Evolutionary conservation across 192 early-diverging fungal species (phyloP).

Genomic region (Podila epicladia): DNA sequence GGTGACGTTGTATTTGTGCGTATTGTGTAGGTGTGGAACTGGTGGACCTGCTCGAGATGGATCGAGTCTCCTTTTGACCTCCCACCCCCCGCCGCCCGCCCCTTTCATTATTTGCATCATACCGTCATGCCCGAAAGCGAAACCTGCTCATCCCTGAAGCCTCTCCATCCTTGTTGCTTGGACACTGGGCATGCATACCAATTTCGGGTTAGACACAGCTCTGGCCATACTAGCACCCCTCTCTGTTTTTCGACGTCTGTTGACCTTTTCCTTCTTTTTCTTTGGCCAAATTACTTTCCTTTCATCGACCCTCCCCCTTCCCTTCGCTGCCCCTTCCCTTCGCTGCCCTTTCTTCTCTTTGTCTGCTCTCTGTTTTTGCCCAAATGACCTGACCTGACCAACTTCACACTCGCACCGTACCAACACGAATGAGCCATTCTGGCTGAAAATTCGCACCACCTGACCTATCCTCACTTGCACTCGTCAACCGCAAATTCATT

Average conservation of each 20-base stretch:
- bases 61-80: too few species aligned
- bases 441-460: background rate
- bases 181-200: background rate
- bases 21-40: too few species aligned
- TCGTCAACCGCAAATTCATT: conserved; percentile 1
- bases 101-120: too few species aligned
- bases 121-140: too few species aligned
- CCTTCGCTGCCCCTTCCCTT: background rate
- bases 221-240: background rate
- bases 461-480: background rate
- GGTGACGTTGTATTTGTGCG: too few species aligned
- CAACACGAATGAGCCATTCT: background rate
- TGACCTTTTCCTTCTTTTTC: background rate
- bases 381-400: too few species aligned
- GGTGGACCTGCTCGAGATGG: too few species aligned
- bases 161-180: background rate
- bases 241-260: too few species aligned
- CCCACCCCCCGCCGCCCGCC: too few species aligned
- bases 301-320: background rate
- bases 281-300: too few species aligned
- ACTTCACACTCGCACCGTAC: background rate
- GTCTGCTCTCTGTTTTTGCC: background rate
- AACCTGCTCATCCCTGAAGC: too few species aligned
- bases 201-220: background rate
- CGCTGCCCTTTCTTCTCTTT: too few species aligned